These are phyloP conservation scores for Brassica incana DNA, from an alignment of 345 rosid genomes.

Conservation along the genomic window DNA sequence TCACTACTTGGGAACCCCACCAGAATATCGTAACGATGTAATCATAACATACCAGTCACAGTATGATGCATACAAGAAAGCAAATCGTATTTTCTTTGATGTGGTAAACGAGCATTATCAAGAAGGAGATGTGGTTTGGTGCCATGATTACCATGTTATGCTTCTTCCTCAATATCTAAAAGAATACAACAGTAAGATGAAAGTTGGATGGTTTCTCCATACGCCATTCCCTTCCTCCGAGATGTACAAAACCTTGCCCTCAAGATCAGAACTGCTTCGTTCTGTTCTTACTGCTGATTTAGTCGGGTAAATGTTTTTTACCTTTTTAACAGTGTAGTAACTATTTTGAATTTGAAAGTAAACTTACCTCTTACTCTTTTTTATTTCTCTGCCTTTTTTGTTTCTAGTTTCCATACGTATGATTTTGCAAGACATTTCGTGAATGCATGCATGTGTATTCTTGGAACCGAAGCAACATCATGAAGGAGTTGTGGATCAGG, in stretches of 20 bases:
- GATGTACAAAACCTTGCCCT: constrained; percentile 92
- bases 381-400: not conserved
- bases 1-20: constrained; percentile 93
- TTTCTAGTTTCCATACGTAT: constrained; percentile 79
- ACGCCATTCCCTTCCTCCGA: constrained; percentile 99
- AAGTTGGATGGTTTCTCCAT: constrained; percentile 99
- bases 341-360: not conserved
- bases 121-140: constrained; percentile 99
- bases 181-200: constrained; percentile 69
- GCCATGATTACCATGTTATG: constrained; percentile 98
- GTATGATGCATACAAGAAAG: constrained; percentile 90
- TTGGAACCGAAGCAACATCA: constrained; percentile 97
- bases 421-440: constrained; percentile 98
- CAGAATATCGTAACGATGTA: constrained; percentile 93
- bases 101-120: constrained; percentile 83
- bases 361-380: not conserved
- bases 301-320: constrained; percentile 63
- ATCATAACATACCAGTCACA: constrained; percentile 92
- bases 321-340: not conserved
- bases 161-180: constrained; percentile 93
- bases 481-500: constrained; percentile 93
- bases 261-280: constrained; percentile 81
- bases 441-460: constrained; percentile 93
- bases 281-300: constrained; percentile 96
- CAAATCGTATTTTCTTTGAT: constrained; percentile 92